Base-by-base conservation (phyloP, 2,329 filamentous ascomycete species). In the Metarhizium humberi region DNA sequence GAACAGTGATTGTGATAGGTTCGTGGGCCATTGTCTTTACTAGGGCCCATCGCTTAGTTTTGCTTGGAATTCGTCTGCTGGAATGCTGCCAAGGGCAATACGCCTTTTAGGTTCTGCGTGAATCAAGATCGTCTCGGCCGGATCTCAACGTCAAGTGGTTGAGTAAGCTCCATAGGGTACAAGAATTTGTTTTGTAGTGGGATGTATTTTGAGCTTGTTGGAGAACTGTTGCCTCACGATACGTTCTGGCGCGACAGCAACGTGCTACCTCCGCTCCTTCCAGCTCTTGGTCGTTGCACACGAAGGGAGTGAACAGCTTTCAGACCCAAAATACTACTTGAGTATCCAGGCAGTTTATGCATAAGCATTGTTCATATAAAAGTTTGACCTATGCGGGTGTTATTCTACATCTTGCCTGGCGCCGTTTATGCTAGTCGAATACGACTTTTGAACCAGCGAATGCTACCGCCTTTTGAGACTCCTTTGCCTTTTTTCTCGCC, bases 361-460 rank as follows among this genome's bases (percentile, higher is more conserved):
- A 13, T 40, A 5, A 2, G 38, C 13, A 40, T 40, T 40, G 8
- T 16, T 13, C 11, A 5, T 13, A 5, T 13, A 40, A 40, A 45
- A 13, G 11, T 30, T 48, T 4, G 16, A 5, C 14, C 2, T 48
- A 29, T 42, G 32, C 32, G 20, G 42, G 47, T 11, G n/a, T 18
- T 36, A 40, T 51, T 38, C 4, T n/a, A 20, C 18, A 16, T 6
- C 14, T 47, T 20, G 32, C 14, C 13, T 46, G 32, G 34, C 32
- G 3, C 18, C 45, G 16, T 14, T 18, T 20, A 36, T 50, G 11
- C 53, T 63, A 64, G 50, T 63, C 62, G 53, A 64, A 64, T 18
- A 61, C 60, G 52, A 64, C 58, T 47, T 64, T 64, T 40, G 59
- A 53, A 5, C 63, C 63, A 5, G 61, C 14, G 42, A 64, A 64